phyloP scores from a whole-genome alignment of 257 asterid genomes.

The Ophiorrhiza pumila region DNA sequence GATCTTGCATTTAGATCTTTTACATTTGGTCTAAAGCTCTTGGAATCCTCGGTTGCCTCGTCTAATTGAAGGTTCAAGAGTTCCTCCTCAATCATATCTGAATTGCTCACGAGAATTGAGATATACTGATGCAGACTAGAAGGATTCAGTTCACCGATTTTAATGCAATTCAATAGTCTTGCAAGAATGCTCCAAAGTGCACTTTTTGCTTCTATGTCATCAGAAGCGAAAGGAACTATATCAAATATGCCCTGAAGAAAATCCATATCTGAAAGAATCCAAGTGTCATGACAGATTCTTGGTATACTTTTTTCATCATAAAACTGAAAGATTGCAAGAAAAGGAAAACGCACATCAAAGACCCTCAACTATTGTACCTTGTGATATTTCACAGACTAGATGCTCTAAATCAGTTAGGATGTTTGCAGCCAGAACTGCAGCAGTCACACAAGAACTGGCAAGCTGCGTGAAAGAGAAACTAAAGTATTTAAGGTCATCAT shows the following conservation, averaged over 20 bases:
- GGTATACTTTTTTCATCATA: background rate
- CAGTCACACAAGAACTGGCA: constrained; percentile 73
- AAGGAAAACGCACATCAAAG: constrained; percentile 4
- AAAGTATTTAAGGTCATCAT: background rate
- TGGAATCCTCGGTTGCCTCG: constrained; percentile 26
- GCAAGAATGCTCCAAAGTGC: constrained; percentile 80
- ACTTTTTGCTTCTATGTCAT: constrained; percentile 60
- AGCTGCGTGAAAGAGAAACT: constrained; percentile 44
- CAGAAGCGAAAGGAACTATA: constrained; percentile 63
- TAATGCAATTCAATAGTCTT: constrained; percentile 42
- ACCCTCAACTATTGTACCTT: constrained; percentile 39
- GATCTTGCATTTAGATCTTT: constrained; percentile 33
- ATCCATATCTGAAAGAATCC: constrained; percentile 47
- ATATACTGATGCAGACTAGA: constrained; percentile 42
- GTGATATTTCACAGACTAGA: constrained; percentile 52
- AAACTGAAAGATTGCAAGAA: constrained; percentile 11
- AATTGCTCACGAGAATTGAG: constrained; percentile 52
- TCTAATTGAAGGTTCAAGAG: constrained; percentile 44
- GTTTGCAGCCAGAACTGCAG: constrained; percentile 74
- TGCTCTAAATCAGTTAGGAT: constrained; percentile 57
- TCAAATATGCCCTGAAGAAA: constrained; percentile 72
- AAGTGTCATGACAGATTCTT: constrained; percentile 18
- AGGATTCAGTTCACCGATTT: constrained; percentile 44
- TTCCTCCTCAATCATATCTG: constrained; percentile 64
- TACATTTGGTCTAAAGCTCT: constrained; percentile 23